These are phyloP conservation scores for Coemansia sp. DNA, from an alignment of 192 early-diverging fungal species.

Conservation along the genomic window DNA sequence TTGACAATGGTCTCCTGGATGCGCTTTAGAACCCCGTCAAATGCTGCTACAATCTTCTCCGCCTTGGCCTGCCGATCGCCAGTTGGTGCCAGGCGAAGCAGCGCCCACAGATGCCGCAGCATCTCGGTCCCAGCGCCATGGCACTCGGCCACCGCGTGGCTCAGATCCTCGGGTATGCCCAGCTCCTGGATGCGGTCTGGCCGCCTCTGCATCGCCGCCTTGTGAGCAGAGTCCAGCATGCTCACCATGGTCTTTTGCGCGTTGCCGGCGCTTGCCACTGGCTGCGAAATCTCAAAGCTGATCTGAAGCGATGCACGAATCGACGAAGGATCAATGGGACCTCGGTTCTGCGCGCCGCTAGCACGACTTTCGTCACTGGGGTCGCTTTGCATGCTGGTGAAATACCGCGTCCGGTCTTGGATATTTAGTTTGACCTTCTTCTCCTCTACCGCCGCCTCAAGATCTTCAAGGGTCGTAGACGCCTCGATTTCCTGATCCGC, in stretches of 20 bases:
- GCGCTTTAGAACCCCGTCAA: slow-evolving; percentile 20
- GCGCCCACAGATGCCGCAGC: slow-evolving; percentile 50
- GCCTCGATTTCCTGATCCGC: slow-evolving; percentile 50
- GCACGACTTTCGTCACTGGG: not conserved
- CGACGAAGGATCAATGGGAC: not conserved
- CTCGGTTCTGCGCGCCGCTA: not conserved
- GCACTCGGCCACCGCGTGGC: slow-evolving; percentile 33
- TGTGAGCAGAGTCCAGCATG: slow-evolving; percentile 21
- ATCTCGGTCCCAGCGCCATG: slow-evolving; percentile 51
- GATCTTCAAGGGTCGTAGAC: slow-evolving; percentile 68
- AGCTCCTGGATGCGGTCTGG: slow-evolving; percentile 45
- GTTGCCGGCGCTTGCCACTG: slow-evolving; percentile 20
- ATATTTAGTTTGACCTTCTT: slow-evolving; percentile 64
- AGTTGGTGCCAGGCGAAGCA: slow-evolving; percentile 31
- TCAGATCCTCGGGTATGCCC: slow-evolving; percentile 26
- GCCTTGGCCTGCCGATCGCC: slow-evolving; percentile 29
- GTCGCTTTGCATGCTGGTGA: slow-evolving; percentile 61
- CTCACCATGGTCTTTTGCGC: slow-evolving; percentile 26
- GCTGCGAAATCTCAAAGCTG: slow-evolving; percentile 28
- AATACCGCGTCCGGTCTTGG: slow-evolving; percentile 69
- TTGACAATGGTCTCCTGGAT: slow-evolving; percentile 31
- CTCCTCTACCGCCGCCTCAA: slow-evolving; percentile 51
- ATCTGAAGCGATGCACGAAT: slow-evolving; percentile 11
- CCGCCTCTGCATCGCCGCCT: slow-evolving; percentile 11
- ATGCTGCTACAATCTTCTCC: slow-evolving; percentile 37